These are phyloP conservation scores for Andrographis paniculata DNA, from an alignment of 305 asterid genomes.

Conservation along the genomic window DNA sequence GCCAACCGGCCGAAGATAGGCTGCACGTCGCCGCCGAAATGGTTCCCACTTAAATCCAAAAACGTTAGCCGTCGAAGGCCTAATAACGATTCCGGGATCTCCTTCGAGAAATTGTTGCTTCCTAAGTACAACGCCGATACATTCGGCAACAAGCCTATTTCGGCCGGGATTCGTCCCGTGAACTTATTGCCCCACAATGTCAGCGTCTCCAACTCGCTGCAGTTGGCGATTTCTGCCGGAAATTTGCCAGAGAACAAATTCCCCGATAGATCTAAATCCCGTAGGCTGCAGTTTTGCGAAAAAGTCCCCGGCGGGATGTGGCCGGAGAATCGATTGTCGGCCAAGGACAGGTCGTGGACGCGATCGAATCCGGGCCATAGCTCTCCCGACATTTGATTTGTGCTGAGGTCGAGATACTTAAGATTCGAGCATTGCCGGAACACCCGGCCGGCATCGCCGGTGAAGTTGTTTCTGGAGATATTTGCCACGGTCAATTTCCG, in stretches of 20 bases:
- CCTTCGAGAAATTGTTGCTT: constrained; percentile 55
- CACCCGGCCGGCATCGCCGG: constrained; percentile 50
- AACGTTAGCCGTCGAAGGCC: constrained; percentile 40
- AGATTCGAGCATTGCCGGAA: constrained; percentile 45
- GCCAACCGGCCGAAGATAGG: constrained; percentile 44
- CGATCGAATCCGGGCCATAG: constrained; percentile 54
- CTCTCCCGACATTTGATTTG: constrained; percentile 50
- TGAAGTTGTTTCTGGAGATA: constrained; percentile 51
- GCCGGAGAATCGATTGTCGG: constrained; percentile 49
- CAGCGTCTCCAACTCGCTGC: constrained; percentile 37
- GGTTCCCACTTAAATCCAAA: constrained; percentile 69
- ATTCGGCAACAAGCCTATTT: constrained; percentile 50
- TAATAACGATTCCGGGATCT: constrained; percentile 54
- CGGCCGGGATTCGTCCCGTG: constrained; percentile 55
- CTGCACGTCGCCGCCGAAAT: constrained; percentile 68
- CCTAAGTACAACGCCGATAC: constrained; percentile 58
- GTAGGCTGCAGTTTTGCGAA: constrained; percentile 45
- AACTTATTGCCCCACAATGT: constrained; percentile 57
- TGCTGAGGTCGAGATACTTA: constrained; percentile 63
- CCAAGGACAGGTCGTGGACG: constrained; percentile 48
- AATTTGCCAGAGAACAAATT: constrained; percentile 51
- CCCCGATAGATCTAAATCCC: constrained; percentile 54
- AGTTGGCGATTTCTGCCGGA: constrained; percentile 56
- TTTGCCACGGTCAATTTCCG: constrained; percentile 43
- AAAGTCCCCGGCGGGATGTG: constrained; percentile 27